These are phyloP conservation scores for Termitomyces sp. DNA, from an alignment of 768 basidiomycete genomes.

Conservation along the genomic window DNA sequence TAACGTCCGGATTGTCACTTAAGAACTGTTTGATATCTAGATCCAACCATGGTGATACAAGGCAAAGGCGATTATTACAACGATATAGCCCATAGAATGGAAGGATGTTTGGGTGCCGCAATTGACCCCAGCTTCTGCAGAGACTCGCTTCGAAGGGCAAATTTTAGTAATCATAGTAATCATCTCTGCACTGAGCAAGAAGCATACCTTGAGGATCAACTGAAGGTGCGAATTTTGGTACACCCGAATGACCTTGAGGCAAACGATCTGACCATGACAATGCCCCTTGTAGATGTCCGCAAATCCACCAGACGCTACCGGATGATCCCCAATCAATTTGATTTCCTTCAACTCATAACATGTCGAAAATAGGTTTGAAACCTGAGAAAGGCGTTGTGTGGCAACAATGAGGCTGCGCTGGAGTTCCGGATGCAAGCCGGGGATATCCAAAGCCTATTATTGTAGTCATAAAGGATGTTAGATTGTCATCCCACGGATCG, in stretches of 20 bases:
- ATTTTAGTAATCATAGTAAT: too few relatives aligned
- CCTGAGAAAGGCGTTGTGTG: conserved; percentile 6
- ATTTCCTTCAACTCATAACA: conserved; percentile 8
- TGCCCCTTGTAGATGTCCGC: too few relatives aligned
- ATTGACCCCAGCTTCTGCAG: conserved; percentile 3
- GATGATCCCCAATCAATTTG: background rate
- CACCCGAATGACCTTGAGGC: too few relatives aligned
- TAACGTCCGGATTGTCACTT: background rate
- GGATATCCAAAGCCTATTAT: conserved; percentile 7
- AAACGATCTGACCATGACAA: too few relatives aligned
- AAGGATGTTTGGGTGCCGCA: conserved; percentile 18
- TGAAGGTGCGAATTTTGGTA: too few relatives aligned
- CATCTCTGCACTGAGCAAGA: too few relatives aligned
- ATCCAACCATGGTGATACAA: conserved; percentile 34
- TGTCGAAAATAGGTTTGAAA: conserved; percentile 8
- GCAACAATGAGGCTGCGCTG: conserved; percentile 12
- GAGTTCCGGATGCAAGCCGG: background rate
- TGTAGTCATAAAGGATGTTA: background rate
- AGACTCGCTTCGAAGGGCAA: too few relatives aligned
- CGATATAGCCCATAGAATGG: conserved; percentile 35
- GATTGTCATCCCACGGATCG: background rate
- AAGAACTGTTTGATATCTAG: conserved; percentile 25
- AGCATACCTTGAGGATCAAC: too few relatives aligned
- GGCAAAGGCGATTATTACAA: conserved; percentile 20
- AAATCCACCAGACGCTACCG: too few relatives aligned